Conservation (phyloP, 192 early-diverging fungal genomes). For the Coemansia sp. region DNA sequence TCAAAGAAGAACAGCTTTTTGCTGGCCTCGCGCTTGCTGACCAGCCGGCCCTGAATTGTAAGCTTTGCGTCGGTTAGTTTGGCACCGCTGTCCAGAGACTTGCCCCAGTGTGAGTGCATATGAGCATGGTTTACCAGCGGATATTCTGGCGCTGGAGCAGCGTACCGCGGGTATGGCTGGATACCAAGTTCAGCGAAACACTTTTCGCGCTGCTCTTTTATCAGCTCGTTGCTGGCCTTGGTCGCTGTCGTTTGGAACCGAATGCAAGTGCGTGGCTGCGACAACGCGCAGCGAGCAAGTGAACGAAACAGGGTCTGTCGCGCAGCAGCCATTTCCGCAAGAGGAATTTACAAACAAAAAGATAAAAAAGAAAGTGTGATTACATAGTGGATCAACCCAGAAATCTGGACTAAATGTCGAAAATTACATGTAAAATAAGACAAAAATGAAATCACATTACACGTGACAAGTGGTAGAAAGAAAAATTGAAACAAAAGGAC, state of each 20-base stretch:
- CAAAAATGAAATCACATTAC: slow-evolving; percentile 11
- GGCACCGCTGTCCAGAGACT: slow-evolving; percentile 25
- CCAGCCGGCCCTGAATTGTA: slow-evolving; percentile 63
- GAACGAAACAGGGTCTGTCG: slow-evolving; percentile 1
- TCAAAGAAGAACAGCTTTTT: slow-evolving; percentile 74
- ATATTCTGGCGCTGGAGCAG: slow-evolving; percentile 16
- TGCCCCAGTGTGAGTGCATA: slow-evolving; percentile 28
- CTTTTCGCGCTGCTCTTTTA: slow-evolving; percentile 30
- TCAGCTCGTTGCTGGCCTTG: slow-evolving; percentile 14
- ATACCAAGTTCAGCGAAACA: slow-evolving; percentile 20
- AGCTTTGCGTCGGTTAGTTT: slow-evolving; percentile 34
- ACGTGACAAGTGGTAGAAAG: slow-evolving; percentile 9
- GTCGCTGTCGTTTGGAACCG: slow-evolving; percentile 5
- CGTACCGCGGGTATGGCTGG: slow-evolving; percentile 44
- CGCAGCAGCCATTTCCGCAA: slow-evolving; percentile 5
- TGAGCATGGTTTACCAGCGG: slow-evolving; percentile 19
- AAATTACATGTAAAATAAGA: neutral
- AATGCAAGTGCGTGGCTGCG: neutral
- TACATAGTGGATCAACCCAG: neutral
- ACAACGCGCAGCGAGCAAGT: neutral
- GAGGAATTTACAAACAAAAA: neutral
- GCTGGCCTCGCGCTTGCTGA: slow-evolving; percentile 68
- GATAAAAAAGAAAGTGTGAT: neutral
- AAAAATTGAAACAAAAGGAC: slow-evolving; percentile 3
- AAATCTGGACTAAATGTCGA: neutral